Conservation (phyloP, 345 rosid species). For the Rhodamnia argentea region DNA sequence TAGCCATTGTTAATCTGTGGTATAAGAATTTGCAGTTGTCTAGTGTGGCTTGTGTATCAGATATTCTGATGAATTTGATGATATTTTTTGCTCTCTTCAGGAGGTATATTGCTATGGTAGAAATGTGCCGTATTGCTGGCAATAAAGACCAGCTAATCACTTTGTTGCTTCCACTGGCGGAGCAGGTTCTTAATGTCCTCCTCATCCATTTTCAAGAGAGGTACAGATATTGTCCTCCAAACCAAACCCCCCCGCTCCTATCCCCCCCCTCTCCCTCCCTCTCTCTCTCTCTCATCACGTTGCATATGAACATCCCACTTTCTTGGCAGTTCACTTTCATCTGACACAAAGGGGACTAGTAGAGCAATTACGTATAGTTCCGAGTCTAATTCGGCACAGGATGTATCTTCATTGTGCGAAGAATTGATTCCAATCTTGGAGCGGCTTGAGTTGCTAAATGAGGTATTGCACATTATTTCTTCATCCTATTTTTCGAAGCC, state of each 20-base stretch:
- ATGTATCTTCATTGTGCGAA: conserved; percentile 36
- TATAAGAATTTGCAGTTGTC: background rate
- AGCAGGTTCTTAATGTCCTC: conserved; percentile 63
- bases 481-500: background rate
- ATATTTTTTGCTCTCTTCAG: conserved; percentile 26
- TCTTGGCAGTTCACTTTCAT: conserved; percentile 32
- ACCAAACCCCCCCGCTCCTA: background rate
- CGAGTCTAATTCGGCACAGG: conserved; percentile 30
- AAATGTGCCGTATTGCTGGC: conserved; percentile 84
- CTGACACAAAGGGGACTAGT: conserved; percentile 16
- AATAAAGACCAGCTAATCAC: conserved; percentile 64
- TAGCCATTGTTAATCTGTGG: background rate
- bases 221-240: conserved; percentile 21
- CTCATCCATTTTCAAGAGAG: conserved; percentile 79
- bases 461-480: conserved; percentile 31
- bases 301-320: background rate
- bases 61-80: background rate
- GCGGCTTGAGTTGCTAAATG: conserved; percentile 66
- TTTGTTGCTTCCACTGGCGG: conserved; percentile 64
- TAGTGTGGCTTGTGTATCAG: background rate
- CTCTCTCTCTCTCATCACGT: background rate
- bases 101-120: conserved; percentile 91
- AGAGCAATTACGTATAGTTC: conserved; percentile 29
- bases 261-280: background rate
- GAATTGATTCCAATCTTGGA: conserved; percentile 62